phyloP scores from a whole-genome alignment of 345 rosid genomes.

The Jatropha curcas region DNA sequence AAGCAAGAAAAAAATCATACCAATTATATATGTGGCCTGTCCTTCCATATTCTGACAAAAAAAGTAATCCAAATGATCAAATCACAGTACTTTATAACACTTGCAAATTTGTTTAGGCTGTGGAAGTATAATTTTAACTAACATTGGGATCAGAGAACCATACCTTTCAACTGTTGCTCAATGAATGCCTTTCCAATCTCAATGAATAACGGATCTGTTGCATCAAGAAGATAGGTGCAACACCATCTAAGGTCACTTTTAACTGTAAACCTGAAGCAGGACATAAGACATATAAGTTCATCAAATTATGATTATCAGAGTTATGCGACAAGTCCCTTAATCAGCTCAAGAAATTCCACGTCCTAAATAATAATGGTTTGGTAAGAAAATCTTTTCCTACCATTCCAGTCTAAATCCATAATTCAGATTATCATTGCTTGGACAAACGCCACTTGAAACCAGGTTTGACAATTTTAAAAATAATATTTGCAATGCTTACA shows the following conservation, averaged over 20 bases:
- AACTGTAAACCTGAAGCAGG: slow-evolving; percentile 57
- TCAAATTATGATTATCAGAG: background rate
- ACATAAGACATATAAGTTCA: slow-evolving; percentile 8
- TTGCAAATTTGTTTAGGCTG: slow-evolving; percentile 17
- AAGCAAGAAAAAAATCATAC: slow-evolving; percentile 36
- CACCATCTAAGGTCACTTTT: slow-evolving; percentile 59
- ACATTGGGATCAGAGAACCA: slow-evolving; percentile 3
- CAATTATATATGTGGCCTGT: slow-evolving; percentile 69
- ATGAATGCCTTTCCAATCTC: slow-evolving; percentile 69
- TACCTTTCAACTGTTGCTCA: slow-evolving; percentile 56
- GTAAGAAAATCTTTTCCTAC: background rate
- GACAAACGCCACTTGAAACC: background rate
- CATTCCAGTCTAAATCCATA: slow-evolving; percentile 3
- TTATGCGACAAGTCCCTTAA: background rate
- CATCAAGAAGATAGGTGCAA: slow-evolving; percentile 81
- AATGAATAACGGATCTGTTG: slow-evolving; percentile 66
- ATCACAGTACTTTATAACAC: slow-evolving; percentile 5
- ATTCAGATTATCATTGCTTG: background rate
- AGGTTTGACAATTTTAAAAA: background rate
- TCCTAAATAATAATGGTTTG: background rate
- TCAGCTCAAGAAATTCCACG: background rate
- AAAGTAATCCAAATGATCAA: slow-evolving; percentile 5
- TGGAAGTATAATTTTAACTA: slow-evolving; percentile 6
- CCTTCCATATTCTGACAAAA: slow-evolving; percentile 62
- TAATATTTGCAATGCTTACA: slow-evolving; percentile 2